A percentile compares a stretch with the other conserved stretches of the same genome.
Conservation (phyloP, 208 protist genomes). For the Leptomonas pyrrhocoris region DNA sequence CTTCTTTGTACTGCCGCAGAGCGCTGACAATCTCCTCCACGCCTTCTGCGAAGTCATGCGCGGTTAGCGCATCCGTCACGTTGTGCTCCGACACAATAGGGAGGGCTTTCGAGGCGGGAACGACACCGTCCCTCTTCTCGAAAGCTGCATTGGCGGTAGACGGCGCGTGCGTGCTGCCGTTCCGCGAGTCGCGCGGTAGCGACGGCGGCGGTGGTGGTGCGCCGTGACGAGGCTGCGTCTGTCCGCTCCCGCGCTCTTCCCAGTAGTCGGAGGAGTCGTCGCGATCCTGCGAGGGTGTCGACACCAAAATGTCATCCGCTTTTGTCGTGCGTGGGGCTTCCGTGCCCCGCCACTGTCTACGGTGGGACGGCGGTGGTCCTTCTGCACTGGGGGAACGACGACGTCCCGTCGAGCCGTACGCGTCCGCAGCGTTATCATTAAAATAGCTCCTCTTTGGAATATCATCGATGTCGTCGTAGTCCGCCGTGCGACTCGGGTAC, state of each 20-base stretch:
- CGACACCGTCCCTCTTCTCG: neutral
- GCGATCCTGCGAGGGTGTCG: conserved; percentile 17
- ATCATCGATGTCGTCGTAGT: conserved; percentile 25
- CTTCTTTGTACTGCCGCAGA: conserved; percentile 16
- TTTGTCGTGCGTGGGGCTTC: neutral
- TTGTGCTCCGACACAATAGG: conserved; percentile 28
- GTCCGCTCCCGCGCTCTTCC: neutral
- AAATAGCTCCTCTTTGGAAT: conserved; percentile 27
- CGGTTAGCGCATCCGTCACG: conserved; percentile 26
- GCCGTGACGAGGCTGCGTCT: conserved; percentile 7
- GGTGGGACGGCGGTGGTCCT: neutral
- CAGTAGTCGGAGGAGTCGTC: conserved; percentile 12
- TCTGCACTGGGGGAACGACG: neutral
- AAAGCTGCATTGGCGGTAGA: neutral
- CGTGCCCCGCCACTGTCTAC: neutral
- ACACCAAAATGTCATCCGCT: conserved; percentile 24
- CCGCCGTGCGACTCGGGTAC: conserved; percentile 9
- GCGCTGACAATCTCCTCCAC: conserved; percentile 22
- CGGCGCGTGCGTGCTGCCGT: conserved; percentile 8
- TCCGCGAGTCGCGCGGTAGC: neutral
- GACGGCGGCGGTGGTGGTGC: conserved; percentile 11
- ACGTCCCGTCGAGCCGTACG: neutral
- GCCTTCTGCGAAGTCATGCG: conserved; percentile 27
- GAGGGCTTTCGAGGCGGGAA: conserved; percentile 1
- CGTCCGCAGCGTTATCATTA: conserved; percentile 14